Conservation (phyloP, 257 asterid species). For the Petunia axillaris region DNA sequence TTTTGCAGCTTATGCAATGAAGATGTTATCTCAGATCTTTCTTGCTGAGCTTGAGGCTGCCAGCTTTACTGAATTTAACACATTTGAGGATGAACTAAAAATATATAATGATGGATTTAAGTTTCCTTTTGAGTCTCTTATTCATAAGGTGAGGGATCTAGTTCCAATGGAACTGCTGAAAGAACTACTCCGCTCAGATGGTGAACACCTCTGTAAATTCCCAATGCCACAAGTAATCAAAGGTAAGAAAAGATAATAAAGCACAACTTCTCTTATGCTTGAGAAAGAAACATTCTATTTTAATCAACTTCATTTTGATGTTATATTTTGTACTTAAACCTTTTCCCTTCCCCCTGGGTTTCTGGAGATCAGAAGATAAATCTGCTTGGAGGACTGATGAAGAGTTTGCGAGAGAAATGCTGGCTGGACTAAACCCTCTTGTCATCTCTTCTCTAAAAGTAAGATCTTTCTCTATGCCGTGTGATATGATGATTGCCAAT, state of each 20-base stretch:
- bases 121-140: constrained; percentile 39
- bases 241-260: constrained; percentile 37
- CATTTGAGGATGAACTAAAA: constrained; percentile 44
- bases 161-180: constrained; percentile 54
- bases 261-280: neutral
- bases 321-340: neutral
- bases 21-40: constrained; percentile 55
- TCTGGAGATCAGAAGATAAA: constrained; percentile 43
- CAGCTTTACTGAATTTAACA: constrained; percentile 55
- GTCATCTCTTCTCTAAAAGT: constrained; percentile 57
- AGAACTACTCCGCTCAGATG: constrained; percentile 51
- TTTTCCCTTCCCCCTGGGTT: neutral
- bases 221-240: constrained; percentile 63
- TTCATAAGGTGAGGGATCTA: constrained; percentile 36
- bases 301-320: neutral
- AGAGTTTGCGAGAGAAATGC: constrained; percentile 71
- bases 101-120: constrained; percentile 56
- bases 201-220: constrained; percentile 50
- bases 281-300: neutral
- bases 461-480: neutral
- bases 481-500: neutral
- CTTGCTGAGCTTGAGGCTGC: constrained; percentile 51
- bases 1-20: constrained; percentile 54
- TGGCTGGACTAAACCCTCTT: constrained; percentile 71
- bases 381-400: constrained; percentile 78